Evolutionary conservation across 2,329 filamentous ascomycete species (phyloP).

Genomic region (Pseudogymnoascus sp.): DNA sequence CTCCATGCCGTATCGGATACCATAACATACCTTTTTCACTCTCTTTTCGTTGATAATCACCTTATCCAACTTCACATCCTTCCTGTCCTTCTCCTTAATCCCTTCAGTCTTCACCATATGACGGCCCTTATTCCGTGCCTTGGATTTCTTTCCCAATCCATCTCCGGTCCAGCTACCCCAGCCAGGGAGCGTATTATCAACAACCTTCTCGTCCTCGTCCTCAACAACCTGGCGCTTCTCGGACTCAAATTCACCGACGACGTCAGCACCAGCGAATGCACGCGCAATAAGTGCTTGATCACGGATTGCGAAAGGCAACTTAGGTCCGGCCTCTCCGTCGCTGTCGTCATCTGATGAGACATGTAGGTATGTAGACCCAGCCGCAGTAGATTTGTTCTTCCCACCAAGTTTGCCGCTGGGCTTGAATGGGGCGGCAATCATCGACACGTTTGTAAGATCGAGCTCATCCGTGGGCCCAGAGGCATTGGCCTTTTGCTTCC

Average conservation of each 20-base stretch:
- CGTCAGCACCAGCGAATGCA: constrained; percentile 84
- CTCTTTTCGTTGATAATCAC: constrained; percentile 93
- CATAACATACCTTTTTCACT: constrained; percentile 65
- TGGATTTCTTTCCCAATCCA: constrained; percentile 65
- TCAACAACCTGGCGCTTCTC: constrained; percentile 68
- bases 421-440: constrained; percentile 25
- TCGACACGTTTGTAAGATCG: constrained; percentile 26
- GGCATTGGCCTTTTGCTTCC: constrained; percentile 26
- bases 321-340: constrained; percentile 42
- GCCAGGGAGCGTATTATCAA: constrained; percentile 81
- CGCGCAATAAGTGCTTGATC: constrained; percentile 66
- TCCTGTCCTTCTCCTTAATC: constrained; percentile 67
- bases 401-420: constrained; percentile 20
- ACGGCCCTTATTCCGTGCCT: constrained; percentile 53
- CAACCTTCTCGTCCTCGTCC: constrained; percentile 74
- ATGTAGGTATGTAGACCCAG: constrained; percentile 17
- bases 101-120: constrained; percentile 64
- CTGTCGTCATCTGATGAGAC: constrained; percentile 26
- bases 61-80: constrained; percentile 72
- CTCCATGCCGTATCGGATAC: not conserved
- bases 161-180: constrained; percentile 92
- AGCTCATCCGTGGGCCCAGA: constrained; percentile 26
- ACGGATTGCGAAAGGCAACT: constrained; percentile 50
- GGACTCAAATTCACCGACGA: constrained; percentile 68
- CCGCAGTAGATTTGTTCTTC: constrained; percentile 24